Evolutionary conservation across 371 early-diverging fungal genomes (phyloP).

Genomic region (Mortierella sp.): DNA sequence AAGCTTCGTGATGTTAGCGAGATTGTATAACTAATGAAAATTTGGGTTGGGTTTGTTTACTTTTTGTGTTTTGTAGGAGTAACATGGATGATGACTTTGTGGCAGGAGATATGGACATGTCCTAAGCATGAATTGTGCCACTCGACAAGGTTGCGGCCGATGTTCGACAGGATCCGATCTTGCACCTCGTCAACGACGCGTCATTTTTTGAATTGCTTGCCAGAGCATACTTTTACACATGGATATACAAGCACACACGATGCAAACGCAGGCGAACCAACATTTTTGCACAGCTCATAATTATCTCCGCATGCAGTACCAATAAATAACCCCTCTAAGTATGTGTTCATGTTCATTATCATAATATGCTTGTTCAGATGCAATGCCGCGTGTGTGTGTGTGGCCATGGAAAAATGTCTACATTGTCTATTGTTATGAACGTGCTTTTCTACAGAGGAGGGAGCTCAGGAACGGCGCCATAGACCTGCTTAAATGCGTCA

Average conservation of each 20-base stretch:
- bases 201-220: background rate
- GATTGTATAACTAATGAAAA: background rate
- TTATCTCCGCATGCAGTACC: background rate
- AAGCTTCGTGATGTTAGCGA: background rate
- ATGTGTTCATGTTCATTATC: background rate
- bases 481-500: constrained; percentile 52
- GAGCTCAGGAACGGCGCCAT: constrained; percentile 42
- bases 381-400: background rate
- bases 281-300: background rate
- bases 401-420: too few species aligned
- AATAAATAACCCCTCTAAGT: background rate
- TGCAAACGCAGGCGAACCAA: background rate
- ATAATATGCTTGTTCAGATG: background rate
- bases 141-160: too few species aligned
- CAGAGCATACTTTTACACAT: too few species aligned
- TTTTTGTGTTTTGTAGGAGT: constrained; percentile 1
- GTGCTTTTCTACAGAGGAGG: constrained; percentile 29
- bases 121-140: constrained; percentile 1
- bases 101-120: constrained; percentile 54
- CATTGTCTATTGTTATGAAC: background rate
- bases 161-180: too few species aligned
- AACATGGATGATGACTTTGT: constrained; percentile 43
- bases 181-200: too few species aligned
- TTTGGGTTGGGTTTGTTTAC: background rate
- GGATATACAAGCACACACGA: too few species aligned